Base-by-base conservation (phyloP, 176 grass and related monocot genomes). In the Miscanthus lutarioriparius region DNA sequence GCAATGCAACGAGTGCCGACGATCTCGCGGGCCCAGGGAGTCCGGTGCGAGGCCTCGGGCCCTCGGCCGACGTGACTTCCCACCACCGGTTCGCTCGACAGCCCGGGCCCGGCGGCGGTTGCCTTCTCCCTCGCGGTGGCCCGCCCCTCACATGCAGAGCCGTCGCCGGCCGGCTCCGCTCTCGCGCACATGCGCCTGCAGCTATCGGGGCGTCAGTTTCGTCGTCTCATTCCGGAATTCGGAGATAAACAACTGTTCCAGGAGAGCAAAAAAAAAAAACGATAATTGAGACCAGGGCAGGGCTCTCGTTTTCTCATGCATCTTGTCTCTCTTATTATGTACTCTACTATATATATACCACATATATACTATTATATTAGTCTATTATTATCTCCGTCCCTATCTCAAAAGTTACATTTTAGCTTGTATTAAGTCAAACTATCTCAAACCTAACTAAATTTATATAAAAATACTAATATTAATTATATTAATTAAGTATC, bases 131-230 rank as follows among this genome's bases (percentile, higher is more conserved):
- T 35, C 59, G 76, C 44, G 8, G 64, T 77, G 83, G 77, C 65
- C 83, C 41, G 54, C 78, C 70, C 65, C 88, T 82, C 88, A 86
- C 88, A 86, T 82, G 88, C 68, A 19, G 32, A 19, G n/a, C 81
- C 81, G 82, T 85, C 87, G 76, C 15, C 70, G 8, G 80, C 51
- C 48, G 16, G 26, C 61, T 25, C 17, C 28, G 7, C 10, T 40
- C 82, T 40, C 63, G 49, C 70, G 78, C 83, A 90, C 83, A 90
- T 78, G 88, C 83, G 33, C 64, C 71, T 13, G 39, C 63, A 64
- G 36, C 77, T 58, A 23, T 80, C 67, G 36, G 48, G 39, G 67
- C 19, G 63, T n/a, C n/a, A n/a, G n/a, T n/a, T n/a, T n/a, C n/a
- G n/a, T n/a, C n/a, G n/a, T n/a, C n/a, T n/a, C n/a, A n/a, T 82